phyloP scores from a whole-genome alignment of 1,284 basidiomycete species.

The Cystobasidium pallidum region DNA sequence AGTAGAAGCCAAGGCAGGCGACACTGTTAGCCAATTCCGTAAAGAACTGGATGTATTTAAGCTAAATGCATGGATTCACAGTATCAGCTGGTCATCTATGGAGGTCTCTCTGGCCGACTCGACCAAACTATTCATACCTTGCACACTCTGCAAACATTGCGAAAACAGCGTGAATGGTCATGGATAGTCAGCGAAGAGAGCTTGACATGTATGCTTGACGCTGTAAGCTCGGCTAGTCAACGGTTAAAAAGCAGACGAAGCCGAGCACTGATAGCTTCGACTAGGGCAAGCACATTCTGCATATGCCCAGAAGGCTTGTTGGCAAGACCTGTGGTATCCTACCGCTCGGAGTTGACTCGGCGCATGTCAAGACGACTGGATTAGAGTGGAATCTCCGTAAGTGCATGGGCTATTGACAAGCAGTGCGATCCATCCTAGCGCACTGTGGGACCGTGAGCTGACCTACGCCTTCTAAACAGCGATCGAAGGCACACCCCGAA shows the following conservation, averaged over 20 bases:
- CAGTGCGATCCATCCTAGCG: too few relatives aligned
- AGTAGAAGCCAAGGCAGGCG: constrained; percentile 61
- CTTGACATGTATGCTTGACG: constrained; percentile 82
- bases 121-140: constrained; percentile 94
- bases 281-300: constrained; percentile 78
- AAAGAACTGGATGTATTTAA: not conserved
- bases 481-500: constrained; percentile 61
- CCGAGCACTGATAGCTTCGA: too few relatives aligned
- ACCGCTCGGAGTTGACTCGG: constrained; percentile 78
- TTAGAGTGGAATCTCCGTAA: constrained; percentile 83
- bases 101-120: constrained; percentile 84
- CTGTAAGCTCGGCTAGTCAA: constrained; percentile 60
- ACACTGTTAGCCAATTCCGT: constrained; percentile 30
- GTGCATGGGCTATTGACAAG: too few relatives aligned
- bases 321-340: constrained; percentile 91
- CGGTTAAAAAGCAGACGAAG: too few relatives aligned
- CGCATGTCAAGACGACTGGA: constrained; percentile 77
- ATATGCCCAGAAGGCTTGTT: constrained; percentile 70
- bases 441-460: too few relatives aligned
- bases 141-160: constrained; percentile 79
- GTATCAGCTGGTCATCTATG: constrained; percentile 71
- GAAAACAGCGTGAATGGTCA: constrained; percentile 65
- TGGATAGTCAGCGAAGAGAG: constrained; percentile 85
- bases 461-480: too few relatives aligned
- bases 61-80: too few relatives aligned